These are phyloP conservation scores for Amaranthus palmeri DNA, from an alignment of 148 eudicot genomes.

Conservation along the genomic window DNA sequence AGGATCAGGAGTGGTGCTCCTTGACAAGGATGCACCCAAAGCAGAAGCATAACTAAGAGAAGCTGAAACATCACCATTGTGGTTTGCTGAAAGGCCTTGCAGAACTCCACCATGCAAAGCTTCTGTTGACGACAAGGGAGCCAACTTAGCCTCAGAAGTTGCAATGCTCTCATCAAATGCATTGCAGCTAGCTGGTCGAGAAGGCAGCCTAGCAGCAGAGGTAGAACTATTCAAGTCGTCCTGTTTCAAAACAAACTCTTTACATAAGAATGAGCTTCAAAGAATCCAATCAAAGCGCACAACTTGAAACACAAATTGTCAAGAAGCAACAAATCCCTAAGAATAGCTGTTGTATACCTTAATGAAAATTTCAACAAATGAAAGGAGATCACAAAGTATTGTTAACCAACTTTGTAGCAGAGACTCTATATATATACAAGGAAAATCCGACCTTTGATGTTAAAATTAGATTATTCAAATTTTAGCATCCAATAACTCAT, in stretches of 20 bases:
- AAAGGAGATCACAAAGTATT: no score
- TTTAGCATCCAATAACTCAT: no score
- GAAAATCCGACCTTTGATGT: no score
- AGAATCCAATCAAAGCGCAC: neutral
- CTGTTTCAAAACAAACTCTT: conserved; percentile 32
- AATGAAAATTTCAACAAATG: no score
- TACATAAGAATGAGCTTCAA: conserved; percentile 7
- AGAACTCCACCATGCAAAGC: conserved; percentile 29
- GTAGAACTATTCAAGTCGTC: conserved; percentile 47
- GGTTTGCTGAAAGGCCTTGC: conserved; percentile 32
- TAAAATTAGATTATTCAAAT: no score
- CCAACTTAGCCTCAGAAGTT: conserved; percentile 42
- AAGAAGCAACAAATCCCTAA: neutral
- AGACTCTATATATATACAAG: no score
- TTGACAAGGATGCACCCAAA: conserved; percentile 62
- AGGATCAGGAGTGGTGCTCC: conserved; percentile 75
- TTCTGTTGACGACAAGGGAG: conserved; percentile 48
- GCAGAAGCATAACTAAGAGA: conserved; percentile 77
- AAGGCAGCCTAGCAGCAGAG: conserved; percentile 40
- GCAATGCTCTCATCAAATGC: conserved; percentile 39
- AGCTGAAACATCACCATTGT: conserved; percentile 34
- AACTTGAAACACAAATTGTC: neutral
- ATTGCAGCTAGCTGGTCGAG: conserved; percentile 65
- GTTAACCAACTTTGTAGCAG: no score
- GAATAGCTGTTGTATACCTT: no score